Conservation (phyloP, 1,139 yeast genomes). For the Scheffersomyces segobiensis region DNA sequence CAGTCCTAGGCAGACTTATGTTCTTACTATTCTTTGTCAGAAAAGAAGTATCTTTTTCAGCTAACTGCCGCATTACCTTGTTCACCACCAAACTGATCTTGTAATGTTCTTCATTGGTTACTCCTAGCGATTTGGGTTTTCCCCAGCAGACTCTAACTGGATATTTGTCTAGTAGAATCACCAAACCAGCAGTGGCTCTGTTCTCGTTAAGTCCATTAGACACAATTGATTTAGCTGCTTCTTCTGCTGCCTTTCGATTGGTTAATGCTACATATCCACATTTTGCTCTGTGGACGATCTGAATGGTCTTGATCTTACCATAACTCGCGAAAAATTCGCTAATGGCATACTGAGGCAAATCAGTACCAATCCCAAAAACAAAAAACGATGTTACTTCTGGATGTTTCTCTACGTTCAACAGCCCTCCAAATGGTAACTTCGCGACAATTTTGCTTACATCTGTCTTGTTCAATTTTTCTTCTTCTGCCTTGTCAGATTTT, state of each 20-base stretch:
- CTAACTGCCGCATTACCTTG: constrained; percentile 58
- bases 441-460: constrained; percentile 53
- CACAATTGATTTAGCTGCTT: constrained; percentile 43
- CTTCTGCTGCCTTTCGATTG: constrained; percentile 53
- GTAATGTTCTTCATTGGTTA: constrained; percentile 45
- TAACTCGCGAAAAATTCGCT: constrained; percentile 45
- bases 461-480: constrained; percentile 27
- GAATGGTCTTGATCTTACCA: constrained; percentile 51
- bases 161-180: constrained; percentile 30
- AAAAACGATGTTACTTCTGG: constrained; percentile 53
- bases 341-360: constrained; percentile 63
- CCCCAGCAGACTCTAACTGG: constrained; percentile 73
- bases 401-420: constrained; percentile 46
- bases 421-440: constrained; percentile 63
- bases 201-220: constrained; percentile 29
- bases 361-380: constrained; percentile 68
- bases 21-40: not conserved
- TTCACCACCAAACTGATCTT: constrained; percentile 56
- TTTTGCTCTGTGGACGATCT: constrained; percentile 59
- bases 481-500: constrained; percentile 7
- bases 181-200: constrained; percentile 34
- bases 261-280: constrained; percentile 65
- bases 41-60: constrained; percentile 36
- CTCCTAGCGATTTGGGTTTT: constrained; percentile 51
- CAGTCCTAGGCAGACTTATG: not conserved